Evolutionary conservation across 768 basidiomycete genomes (phyloP).

Genomic region (Suillus plorans): DNA sequence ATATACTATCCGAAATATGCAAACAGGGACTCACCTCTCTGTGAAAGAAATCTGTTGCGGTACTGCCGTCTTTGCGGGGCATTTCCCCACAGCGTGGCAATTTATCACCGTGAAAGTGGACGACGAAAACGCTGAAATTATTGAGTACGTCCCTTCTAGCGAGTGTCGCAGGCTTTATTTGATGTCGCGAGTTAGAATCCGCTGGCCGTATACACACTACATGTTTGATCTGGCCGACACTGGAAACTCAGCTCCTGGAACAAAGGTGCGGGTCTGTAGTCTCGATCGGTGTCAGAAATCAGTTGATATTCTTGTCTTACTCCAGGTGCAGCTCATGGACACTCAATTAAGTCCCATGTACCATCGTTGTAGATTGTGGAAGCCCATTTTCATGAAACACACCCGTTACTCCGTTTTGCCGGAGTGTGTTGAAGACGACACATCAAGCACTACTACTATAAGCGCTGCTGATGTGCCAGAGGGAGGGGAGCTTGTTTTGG

Average conservation of each 20-base stretch:
- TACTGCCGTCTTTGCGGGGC: slow-evolving; percentile 22
- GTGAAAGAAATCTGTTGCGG: neutral
- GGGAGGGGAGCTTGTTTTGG: neutral
- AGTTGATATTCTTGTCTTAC: neutral
- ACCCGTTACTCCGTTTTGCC: neutral
- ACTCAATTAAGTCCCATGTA: neutral
- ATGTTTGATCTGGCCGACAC: slow-evolving; percentile 24
- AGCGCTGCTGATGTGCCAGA: neutral
- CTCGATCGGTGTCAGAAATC: neutral
- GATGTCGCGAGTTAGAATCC: slow-evolving; percentile 18
- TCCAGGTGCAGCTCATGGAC: neutral
- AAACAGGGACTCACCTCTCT: slow-evolving; percentile 31
- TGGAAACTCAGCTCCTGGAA: slow-evolving; percentile 28
- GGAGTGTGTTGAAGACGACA: neutral
- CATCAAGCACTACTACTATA: neutral
- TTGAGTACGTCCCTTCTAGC: slow-evolving; percentile 18
- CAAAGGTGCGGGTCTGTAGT: slow-evolving; percentile 19
- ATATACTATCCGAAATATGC: slow-evolving; percentile 29
- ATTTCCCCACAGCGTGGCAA: slow-evolving; percentile 30
- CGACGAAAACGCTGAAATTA: slow-evolving; percentile 29
- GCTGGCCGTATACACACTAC: slow-evolving; percentile 27
- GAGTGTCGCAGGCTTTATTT: neutral
- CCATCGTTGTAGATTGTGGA: neutral
- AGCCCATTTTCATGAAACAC: neutral
- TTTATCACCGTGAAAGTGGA: slow-evolving; percentile 23